phyloP scores from a whole-genome alignment of 306 rosid genomes.

The Prunus salicina region DNA sequence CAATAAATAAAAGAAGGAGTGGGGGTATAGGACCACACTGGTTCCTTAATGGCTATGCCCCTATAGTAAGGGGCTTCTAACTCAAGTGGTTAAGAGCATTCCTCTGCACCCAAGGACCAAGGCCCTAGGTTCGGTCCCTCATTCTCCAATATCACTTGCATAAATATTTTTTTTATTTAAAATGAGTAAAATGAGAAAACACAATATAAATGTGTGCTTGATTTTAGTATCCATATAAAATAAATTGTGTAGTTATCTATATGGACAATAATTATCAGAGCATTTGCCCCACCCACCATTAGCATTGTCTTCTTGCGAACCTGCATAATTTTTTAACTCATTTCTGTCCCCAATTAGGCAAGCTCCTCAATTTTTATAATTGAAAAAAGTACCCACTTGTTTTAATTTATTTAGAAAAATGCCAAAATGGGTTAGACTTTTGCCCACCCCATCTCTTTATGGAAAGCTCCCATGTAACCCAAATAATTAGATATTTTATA shows the following conservation, averaged over 20 bases:
- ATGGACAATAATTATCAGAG: not conserved
- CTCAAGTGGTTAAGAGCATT: too few relatives aligned
- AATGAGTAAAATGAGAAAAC: not conserved
- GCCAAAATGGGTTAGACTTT: slow-evolving; percentile 14
- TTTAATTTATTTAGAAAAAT: not conserved
- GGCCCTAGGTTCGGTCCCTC: rapidly evolving
- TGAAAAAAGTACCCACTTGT: slow-evolving; percentile 11
- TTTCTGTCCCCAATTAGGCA: not conserved
- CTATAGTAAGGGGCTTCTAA: too few relatives aligned
- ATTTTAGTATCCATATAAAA: not conserved
- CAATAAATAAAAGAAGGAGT: too few relatives aligned
- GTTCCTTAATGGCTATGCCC: too few relatives aligned
- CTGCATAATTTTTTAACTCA: not conserved
- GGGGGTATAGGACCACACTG: too few relatives aligned
- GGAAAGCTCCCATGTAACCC: slow-evolving; percentile 10
- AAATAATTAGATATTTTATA: not conserved
- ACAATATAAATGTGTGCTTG: not conserved
- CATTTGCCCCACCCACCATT: not conserved
- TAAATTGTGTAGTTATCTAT: not conserved
- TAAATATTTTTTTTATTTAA: not conserved
- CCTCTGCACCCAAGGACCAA: rapidly evolving
- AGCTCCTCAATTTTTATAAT: not conserved
- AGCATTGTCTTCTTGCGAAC: slow-evolving; percentile 3
- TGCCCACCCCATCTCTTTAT: not conserved
- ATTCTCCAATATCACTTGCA: too few relatives aligned